Evolutionary conservation across 257 asterid species (phyloP), one percentile per base, ranked within the genome.

Genomic region (Lantana camara): DNA sequence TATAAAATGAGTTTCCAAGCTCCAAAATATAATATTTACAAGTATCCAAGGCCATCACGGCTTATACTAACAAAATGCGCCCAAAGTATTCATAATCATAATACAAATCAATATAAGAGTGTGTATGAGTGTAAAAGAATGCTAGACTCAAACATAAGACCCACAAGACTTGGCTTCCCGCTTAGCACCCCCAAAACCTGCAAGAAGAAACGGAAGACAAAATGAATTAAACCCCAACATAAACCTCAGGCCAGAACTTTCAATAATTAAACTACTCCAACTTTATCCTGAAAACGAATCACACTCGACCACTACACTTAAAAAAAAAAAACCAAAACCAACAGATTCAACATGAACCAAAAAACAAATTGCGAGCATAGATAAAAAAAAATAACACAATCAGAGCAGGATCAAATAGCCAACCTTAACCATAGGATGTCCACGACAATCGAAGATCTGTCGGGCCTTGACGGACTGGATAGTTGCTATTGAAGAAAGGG

Each of bases 381-480:
- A 64, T 68, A 64, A 57, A 34, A 10, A 17, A 29, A 16, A 12
- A 10, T 9, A 53, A 37, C 13, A 17, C 7, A 0, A 48, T 17
- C 21, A 35, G 32, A 27, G 32, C 52, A 2, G 48, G 5, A 4
- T 40, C 10, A 27, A 32, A 47, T 22, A 16, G 61, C 83, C 9
- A 57, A 88, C 96, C 96, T 88, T 94, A 48, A 88, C 94, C 1
- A 94, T 88, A 1, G 96, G 96, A 63, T 88, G 85, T 11, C 96
- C 96, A 64, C 96, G 90, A 70, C 96, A 85, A 83, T 88, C 96
- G 75, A 88, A 88, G 82, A 88, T 85, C 86, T 88, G 96, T 37
- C 96, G 94, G 66, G 96, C 94, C 66, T 83, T 77, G 22, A 88
- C 75, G 67, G 58, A 63, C 65, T 70, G 30, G 81, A 88, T 88